Evolutionary conservation across 768 basidiomycete genomes (phyloP).

Genomic region (Suillus sp.): DNA sequence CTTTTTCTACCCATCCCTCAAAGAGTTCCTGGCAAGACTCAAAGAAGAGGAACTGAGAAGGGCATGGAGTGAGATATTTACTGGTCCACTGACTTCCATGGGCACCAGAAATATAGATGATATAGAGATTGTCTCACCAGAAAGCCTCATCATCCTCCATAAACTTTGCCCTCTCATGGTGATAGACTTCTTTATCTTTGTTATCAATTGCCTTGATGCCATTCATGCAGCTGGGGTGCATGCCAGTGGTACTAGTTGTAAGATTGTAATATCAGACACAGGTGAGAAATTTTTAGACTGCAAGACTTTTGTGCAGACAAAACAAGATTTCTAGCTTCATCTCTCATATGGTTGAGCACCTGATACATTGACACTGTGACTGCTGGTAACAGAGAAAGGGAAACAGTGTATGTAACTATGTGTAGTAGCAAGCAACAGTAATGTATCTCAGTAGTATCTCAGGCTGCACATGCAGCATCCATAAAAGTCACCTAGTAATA

Average conservation of each 20-base stretch:
- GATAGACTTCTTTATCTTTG: neutral
- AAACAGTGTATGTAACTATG: neutral
- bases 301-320: neutral
- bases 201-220: neutral
- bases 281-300: neutral
- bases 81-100: constrained; percentile 3
- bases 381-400: neutral
- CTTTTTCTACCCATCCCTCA: constrained; percentile 2
- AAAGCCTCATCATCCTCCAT: constrained; percentile 5
- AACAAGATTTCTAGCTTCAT: neutral
- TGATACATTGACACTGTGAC: neutral
- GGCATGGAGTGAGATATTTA: neutral
- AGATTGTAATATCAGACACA: neutral
- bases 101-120: constrained; percentile 1
- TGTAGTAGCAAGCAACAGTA: neutral
- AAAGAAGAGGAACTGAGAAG: neutral
- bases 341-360: neutral
- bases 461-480: too few relatives aligned
- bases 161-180: constrained; percentile 4
- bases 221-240: constrained; percentile 1
- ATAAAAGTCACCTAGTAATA: too few relatives aligned
- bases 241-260: too few relatives aligned
- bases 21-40: constrained; percentile 2
- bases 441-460: too few relatives aligned
- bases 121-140: constrained; percentile 3